Base-by-base conservation (phyloP, 495 filamentous ascomycete genomes). In the Haplographium delicatum region DNA sequence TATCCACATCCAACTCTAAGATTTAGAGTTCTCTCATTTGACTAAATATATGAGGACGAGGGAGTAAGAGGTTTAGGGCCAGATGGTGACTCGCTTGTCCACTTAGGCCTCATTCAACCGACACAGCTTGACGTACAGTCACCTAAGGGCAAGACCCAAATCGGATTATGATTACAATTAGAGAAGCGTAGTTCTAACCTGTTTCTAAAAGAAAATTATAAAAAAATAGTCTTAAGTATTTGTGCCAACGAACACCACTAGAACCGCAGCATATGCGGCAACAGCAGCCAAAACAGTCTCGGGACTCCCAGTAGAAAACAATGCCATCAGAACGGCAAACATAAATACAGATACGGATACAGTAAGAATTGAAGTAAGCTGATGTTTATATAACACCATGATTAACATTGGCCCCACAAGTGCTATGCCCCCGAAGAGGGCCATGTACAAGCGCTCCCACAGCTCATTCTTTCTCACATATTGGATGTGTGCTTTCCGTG, bases 391-490 rank as follows among this genome's bases (percentile, higher is more conserved):
- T 20, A 47, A 23, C 8, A 47, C 44, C 44, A 47, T 47, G 10
- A 47, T 2, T 11, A 47, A 35, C 44, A 47, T 47, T 8, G 44
- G 44, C 22, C 13, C 44, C 33, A 47, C 44, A 18, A 47, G 16
- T 2, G 44, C 44, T n/a, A 47, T 3, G 2, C 44, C 44, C 16
- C 44, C 44, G 24, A 47, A 47, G 16, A 47, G 5, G 2, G 22
- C 22, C 41, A 44, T 44, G 22, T 28, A 27, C 3, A 44, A 25
- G 2, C 20, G 20, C n/a, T 44, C 30, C 41, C 41, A 44, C 7
- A 44, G 30, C 3, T 4, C 11, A 13, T 25, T 6, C 5, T 15
- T 8, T 5, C 18, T 26, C 6, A 13, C 11, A 13, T 44, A 3
- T 19, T 2, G 2, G 41, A 5, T 28, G 13, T 44, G 41, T 3